A percentile compares a stretch with the other conserved stretches of the same genome.
Evolutionary conservation across 305 asterid species (phyloP).

Genomic region (Fraxinus platypoda): DNA sequence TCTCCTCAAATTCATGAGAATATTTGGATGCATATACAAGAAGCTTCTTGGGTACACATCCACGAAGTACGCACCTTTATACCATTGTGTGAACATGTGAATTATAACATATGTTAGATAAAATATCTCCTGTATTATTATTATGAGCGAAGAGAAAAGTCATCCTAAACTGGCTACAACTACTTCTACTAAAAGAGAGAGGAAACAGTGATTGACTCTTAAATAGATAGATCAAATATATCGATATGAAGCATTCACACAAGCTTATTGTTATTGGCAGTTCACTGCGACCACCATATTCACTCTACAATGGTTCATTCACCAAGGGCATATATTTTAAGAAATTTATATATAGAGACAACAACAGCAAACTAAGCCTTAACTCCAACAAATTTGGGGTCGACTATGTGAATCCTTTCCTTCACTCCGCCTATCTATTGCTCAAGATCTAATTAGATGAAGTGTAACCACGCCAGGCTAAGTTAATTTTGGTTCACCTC

Average conservation of each 20-base stretch:
- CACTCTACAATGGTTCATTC: not conserved
- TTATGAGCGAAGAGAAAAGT: not conserved
- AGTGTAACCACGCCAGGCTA: not conserved
- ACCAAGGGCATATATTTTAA: not conserved
- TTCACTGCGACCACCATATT: not conserved
- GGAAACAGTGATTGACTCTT: not conserved
- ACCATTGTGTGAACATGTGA: not conserved
- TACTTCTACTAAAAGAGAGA: conserved; percentile 1
- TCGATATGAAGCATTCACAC: not conserved
- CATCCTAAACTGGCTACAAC: not conserved
- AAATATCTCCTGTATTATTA: not conserved
- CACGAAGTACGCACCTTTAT: conserved; percentile 94
- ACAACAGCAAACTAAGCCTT: not conserved
- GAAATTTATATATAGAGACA: not conserved
- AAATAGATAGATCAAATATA: conserved; percentile 8
- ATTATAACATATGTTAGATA: not conserved
- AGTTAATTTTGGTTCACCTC: not conserved
- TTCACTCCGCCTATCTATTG: not conserved
- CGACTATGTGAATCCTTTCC: not conserved
- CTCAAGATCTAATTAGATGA: not conserved
- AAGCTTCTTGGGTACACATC: conserved; percentile 94
- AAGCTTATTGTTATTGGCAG: not conserved
- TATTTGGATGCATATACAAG: conserved; percentile 87
- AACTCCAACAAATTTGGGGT: not conserved
- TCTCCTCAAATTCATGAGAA: conserved; percentile 92